These are phyloP conservation scores for Geotrichum australiense DNA, from an alignment of 1,139 yeast species.

Conservation along the genomic window DNA sequence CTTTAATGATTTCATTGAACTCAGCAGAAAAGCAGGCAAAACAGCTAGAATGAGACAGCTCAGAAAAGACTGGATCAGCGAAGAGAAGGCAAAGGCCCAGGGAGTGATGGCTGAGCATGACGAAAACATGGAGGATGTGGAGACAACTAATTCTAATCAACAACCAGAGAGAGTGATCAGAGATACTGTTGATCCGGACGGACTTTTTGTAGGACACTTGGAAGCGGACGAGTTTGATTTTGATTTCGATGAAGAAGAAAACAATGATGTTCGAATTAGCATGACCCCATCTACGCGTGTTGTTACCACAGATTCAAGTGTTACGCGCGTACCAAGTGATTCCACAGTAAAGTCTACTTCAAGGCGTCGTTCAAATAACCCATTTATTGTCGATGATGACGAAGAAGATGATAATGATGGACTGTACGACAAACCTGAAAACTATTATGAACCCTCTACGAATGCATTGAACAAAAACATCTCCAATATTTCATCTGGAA, in stretches of 20 bases:
- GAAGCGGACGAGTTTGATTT: conserved; percentile 4
- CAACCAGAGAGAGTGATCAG: background rate
- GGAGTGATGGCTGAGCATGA: conserved; percentile 11
- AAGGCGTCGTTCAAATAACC: conserved; percentile 5
- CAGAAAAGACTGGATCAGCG: conserved; percentile 30
- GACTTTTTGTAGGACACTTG: conserved; percentile 3
- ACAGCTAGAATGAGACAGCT: conserved; percentile 25
- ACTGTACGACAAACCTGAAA: conserved; percentile 11
- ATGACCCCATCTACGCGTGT: background rate
- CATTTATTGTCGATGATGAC: conserved; percentile 10
- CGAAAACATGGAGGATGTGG: conserved; percentile 1
- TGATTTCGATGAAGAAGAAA: background rate
- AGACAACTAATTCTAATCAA: background rate
- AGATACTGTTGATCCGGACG: conserved; percentile 2
- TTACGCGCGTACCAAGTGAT: background rate
- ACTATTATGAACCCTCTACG: background rate
- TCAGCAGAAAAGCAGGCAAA: conserved; percentile 27
- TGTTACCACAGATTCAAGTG: background rate
- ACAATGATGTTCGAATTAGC: background rate
- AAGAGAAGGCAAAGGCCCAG: conserved; percentile 23
- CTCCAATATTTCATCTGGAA: too few relatives aligned
- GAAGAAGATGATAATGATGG: conserved; percentile 14
- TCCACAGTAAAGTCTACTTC: background rate
- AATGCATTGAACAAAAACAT: too few relatives aligned
- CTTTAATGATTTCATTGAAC: conserved; percentile 50